Evolutionary conservation across 306 rosid genomes (phyloP).

Genomic region (Styphnolobium japonicum): DNA sequence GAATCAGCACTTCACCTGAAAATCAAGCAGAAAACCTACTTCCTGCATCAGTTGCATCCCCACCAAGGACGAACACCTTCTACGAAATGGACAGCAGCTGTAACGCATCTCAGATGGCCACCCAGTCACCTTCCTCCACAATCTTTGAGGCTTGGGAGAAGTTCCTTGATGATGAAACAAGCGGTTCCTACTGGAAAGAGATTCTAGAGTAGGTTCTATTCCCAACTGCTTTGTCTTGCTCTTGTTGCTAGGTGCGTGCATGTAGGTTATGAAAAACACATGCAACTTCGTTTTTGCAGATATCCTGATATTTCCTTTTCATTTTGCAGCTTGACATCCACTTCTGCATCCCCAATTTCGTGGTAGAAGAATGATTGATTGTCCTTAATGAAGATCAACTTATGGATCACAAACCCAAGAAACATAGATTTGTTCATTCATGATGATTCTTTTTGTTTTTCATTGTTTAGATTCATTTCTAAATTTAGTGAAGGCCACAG

Average conservation of each 20-base stretch:
- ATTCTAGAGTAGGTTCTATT: slow-evolving; percentile 68
- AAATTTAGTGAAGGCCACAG: neutral
- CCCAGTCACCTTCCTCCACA: slow-evolving; percentile 36
- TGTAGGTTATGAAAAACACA: neutral
- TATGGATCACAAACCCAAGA: neutral
- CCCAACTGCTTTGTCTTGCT: neutral
- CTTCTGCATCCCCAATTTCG: slow-evolving; percentile 30
- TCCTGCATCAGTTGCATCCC: slow-evolving; percentile 48
- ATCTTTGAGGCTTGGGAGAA: slow-evolving; percentile 71
- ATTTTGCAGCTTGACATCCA: slow-evolving; percentile 63
- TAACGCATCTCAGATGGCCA: slow-evolving; percentile 17
- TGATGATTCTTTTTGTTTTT: slow-evolving; percentile 12
- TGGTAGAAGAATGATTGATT: slow-evolving; percentile 39
- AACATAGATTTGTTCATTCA: slow-evolving; percentile 26
- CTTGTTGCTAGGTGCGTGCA: neutral
- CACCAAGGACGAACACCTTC: slow-evolving; percentile 24
- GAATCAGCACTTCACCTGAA: slow-evolving; percentile 8
- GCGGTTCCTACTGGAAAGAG: slow-evolving; percentile 76
- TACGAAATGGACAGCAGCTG: slow-evolving; percentile 37
- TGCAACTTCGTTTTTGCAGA: neutral
- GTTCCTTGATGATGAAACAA: slow-evolving; percentile 56
- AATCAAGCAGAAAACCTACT: slow-evolving; percentile 31
- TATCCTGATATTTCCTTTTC: neutral
- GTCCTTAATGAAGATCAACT: neutral
- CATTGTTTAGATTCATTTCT: slow-evolving; percentile 23